phyloP scores from a whole-genome alignment of 176 grass and related monocot genomes.

The Alloteropsis semialata region DNA sequence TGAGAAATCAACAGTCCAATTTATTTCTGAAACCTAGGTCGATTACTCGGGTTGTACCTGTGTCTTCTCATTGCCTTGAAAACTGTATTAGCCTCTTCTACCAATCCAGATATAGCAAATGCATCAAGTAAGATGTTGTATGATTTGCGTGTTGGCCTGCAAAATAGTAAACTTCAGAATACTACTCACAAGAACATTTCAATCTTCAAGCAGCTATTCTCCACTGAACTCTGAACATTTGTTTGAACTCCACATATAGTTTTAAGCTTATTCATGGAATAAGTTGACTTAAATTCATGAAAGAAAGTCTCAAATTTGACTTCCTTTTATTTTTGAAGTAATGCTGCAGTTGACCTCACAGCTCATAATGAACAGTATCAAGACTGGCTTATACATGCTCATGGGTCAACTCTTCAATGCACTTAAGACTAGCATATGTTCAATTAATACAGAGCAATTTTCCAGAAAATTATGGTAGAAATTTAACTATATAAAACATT shows the following conservation, averaged over 20 bases:
- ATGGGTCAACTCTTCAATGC: neutral
- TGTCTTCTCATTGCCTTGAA: slow-evolving; percentile 94
- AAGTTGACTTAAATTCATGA: neutral
- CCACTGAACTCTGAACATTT: neutral
- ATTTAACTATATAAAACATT: neutral
- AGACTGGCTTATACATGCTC: neutral
- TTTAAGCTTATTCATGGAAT: slow-evolving; percentile 1
- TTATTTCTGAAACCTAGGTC: neutral
- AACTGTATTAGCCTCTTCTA: slow-evolving; percentile 78
- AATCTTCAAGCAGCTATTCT: slow-evolving; percentile 16
- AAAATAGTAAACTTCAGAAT: slow-evolving; percentile 24
- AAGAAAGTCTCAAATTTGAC: neutral
- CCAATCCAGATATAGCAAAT: slow-evolving; percentile 93
- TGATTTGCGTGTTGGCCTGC: slow-evolving; percentile 86
- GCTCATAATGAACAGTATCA: neutral
- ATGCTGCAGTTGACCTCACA: neutral
- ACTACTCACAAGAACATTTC: slow-evolving; percentile 7
- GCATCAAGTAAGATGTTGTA: slow-evolving; percentile 97
- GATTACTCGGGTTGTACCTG: slow-evolving; percentile 42
- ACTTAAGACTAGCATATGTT: slow-evolving; percentile 1
- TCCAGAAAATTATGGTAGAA: neutral
- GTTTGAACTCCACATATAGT: neutral
- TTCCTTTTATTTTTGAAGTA: neutral
- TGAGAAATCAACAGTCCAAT: slow-evolving; percentile 17
- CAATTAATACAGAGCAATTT: neutral